Base-by-base conservation (phyloP, 78 protist genomes). In the Dictyostelium firmibasis region DNA sequence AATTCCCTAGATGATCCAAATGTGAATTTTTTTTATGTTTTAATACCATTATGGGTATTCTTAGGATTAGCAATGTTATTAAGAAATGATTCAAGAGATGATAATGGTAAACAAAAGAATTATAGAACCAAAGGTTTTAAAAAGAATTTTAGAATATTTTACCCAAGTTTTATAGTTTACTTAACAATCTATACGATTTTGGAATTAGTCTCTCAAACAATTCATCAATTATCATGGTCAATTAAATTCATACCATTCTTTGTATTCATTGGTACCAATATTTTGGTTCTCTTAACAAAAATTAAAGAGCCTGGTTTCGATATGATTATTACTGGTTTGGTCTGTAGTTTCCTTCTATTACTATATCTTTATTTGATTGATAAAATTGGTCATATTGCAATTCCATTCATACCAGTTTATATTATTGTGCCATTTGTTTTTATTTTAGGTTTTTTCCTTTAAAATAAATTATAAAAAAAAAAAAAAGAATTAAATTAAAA, bases 11-110 rank as follows among this genome's bases (percentile, higher is more conserved):
- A 20, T 2, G 35, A 83, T 53, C 10, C 23, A 20, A 36, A 36
- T 41, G 57, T 20, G 9, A 38, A 75, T 50, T 29, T 70, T 35
- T 29, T 78, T 8, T 76, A 53, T 57, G 50, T 50, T 13, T 75
- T 86, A 29, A 77, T 77, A 25, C 92, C 92, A 31, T 60, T 86
- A 18, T 86, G 92, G 92, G 77, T 86, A 38, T 86, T 86, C 43
- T 60, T 86, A 29, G 92, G 77, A 62, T 74, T 86, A 1, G 64
- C 41, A 13, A 77, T 50, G 41, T 23, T 86, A n/a, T 14, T 86
- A 33, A 18, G 92, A 60, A 23, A 38, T 25, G 92, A 86, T 8
- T 76, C 60, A 62, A 47, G 92, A 31, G 6, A 60, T 1, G 36
- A 77, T 31, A 43, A 77, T 31, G 41, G 36, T n/a, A 33, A 77